Conservation (phyloP, 2,329 filamentous ascomycete genomes). For the Diaporthe eres region DNA sequence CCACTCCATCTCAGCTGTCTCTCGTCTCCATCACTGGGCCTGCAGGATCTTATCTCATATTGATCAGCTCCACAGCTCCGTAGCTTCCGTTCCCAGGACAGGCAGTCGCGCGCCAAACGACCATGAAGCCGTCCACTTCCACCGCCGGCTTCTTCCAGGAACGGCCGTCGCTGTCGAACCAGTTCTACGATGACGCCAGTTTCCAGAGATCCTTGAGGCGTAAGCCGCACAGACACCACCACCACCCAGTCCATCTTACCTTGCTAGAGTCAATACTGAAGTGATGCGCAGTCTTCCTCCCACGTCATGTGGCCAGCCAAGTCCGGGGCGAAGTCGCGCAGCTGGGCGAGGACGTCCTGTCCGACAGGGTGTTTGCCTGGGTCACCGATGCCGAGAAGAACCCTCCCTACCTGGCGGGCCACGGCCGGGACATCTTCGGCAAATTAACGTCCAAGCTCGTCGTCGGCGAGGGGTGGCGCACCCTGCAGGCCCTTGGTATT, state of each 20-base stretch:
- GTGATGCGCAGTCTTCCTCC: conserved; percentile 62
- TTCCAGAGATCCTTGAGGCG: conserved; percentile 66
- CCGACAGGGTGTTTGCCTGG: conserved; percentile 67
- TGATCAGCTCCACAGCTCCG: neutral
- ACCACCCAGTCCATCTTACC: conserved; percentile 6
- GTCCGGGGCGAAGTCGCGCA: conserved; percentile 57
- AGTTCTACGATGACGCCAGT: conserved; percentile 68
- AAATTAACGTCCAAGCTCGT: conserved; percentile 70
- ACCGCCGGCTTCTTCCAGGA: conserved; percentile 70
- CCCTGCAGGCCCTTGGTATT: conserved; percentile 71
- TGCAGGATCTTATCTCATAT: conserved; percentile 16
- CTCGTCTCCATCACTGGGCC: neutral
- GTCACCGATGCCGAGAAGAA: conserved; percentile 76
- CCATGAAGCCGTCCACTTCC: conserved; percentile 60
- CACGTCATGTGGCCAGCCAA: conserved; percentile 57
- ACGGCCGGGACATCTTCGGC: conserved; percentile 74
- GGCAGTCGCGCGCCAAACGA: neutral
- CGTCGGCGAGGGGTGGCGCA: conserved; percentile 76
- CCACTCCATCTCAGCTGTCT: neutral
- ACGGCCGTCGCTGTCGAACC: conserved; percentile 66
- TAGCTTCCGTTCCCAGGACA: neutral
- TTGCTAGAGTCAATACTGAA: neutral
- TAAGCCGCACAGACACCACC: conserved; percentile 49
- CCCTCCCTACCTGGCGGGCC: conserved; percentile 70
- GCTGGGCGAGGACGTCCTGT: conserved; percentile 67